Conservation (phyloP, 2,329 filamentous ascomycete species). For the Emmonsia crescens region DNA sequence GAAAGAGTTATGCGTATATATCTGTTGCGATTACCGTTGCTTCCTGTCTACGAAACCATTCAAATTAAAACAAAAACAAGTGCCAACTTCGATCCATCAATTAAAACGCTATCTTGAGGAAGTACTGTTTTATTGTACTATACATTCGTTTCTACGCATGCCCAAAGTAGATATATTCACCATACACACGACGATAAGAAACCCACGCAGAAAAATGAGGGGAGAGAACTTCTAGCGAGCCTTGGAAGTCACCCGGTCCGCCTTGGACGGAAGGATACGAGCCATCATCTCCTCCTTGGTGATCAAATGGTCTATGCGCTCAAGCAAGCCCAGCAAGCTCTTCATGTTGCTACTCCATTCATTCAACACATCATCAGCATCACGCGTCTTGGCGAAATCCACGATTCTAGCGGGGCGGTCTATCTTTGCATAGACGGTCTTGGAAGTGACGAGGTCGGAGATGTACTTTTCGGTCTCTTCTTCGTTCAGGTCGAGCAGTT, state of each 20-base stretch:
- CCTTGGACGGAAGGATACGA: constrained; percentile 60
- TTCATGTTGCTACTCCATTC: constrained; percentile 99
- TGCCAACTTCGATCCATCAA: neutral
- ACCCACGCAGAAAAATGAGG: neutral
- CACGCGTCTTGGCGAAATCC: constrained; percentile 86
- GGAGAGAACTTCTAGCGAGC: constrained; percentile 19
- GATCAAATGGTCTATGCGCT: constrained; percentile 93
- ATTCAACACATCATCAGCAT: constrained; percentile 91
- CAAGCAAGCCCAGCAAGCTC: constrained; percentile 70
- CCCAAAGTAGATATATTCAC: neutral
- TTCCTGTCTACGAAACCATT: neutral
- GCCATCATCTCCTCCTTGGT: constrained; percentile 99
- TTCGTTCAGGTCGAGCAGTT: constrained; percentile 82
- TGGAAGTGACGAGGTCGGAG: constrained; percentile 88
- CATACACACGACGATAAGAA: neutral
- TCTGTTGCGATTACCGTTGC: neutral
- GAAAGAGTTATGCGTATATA: neutral
- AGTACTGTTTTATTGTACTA: neutral
- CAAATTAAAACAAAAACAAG: neutral
- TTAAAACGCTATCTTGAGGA: neutral
- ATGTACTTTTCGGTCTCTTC: constrained; percentile 99
- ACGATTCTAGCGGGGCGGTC: constrained; percentile 86
- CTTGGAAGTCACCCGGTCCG: constrained; percentile 25
- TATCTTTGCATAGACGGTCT: constrained; percentile 97
- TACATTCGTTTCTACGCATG: constrained; percentile 4